Evolutionary conservation across 1,139 yeast species (phyloP).

Genomic region (Scheffersomyces illinoinensis): DNA sequence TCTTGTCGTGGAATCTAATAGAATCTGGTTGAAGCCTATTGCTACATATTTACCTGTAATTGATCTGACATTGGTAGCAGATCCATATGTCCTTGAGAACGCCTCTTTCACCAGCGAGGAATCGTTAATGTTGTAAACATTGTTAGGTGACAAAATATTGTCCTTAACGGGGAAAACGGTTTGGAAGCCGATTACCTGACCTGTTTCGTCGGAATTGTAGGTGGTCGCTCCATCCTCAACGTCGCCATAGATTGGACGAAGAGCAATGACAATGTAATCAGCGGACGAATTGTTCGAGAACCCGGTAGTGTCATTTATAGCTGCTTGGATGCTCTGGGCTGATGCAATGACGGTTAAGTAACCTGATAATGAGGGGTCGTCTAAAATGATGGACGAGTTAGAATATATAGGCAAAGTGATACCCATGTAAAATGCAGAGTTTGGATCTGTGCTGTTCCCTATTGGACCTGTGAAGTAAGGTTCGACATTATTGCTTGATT

Average conservation of each 20-base stretch:
- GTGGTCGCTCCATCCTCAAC: slow-evolving; percentile 11
- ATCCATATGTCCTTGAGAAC: slow-evolving; percentile 45
- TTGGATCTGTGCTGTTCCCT: slow-evolving; percentile 29
- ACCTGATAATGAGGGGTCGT: slow-evolving; percentile 64
- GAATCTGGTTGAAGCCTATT: slow-evolving; percentile 66
- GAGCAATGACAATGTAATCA: slow-evolving; percentile 37
- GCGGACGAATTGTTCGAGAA: slow-evolving; percentile 6
- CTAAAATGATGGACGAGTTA: slow-evolving; percentile 67
- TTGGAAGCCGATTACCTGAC: slow-evolving; percentile 32
- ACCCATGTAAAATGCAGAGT: slow-evolving; percentile 48
- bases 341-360: slow-evolving; percentile 66
- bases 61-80: slow-evolving; percentile 44
- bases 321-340: slow-evolving; percentile 52
- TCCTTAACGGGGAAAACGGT: slow-evolving; percentile 36
- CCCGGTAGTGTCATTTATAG: slow-evolving; percentile 48
- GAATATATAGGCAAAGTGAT: slow-evolving; percentile 71
- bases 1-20: slow-evolving; percentile 42
- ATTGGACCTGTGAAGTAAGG: slow-evolving; percentile 65
- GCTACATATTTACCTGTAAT: slow-evolving; percentile 53
- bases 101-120: slow-evolving; percentile 45
- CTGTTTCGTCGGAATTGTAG: slow-evolving; percentile 6
- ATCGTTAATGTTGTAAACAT: slow-evolving; percentile 26
- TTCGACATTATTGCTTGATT: slow-evolving; percentile 20
- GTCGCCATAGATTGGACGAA: slow-evolving; percentile 29
- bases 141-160: slow-evolving; percentile 19